Percentiles rank a stretch among this genome's conserved stretches.
Evolutionary conservation across 805 yeast species (phyloP).

Genomic region (Cyberlindnera euphorbiae): DNA sequence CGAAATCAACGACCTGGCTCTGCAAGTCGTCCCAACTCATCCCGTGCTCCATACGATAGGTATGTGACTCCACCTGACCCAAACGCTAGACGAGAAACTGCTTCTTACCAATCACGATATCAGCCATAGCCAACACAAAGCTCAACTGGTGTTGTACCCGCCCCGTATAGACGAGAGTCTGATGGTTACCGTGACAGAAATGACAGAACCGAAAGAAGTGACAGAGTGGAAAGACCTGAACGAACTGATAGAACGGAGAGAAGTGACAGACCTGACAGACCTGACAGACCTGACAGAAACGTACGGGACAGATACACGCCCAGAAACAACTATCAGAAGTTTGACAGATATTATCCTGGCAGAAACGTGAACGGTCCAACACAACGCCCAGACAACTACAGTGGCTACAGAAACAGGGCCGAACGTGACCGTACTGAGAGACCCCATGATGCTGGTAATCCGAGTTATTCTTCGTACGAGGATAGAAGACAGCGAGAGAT

Average conservation of each 20-base stretch:
- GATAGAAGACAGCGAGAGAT: conserved; percentile 14
- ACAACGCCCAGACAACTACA: background rate
- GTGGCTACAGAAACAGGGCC: conserved; percentile 3
- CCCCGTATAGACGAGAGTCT: conserved; percentile 5
- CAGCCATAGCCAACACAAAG: background rate
- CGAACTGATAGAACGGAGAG: too few species aligned
- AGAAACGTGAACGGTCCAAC: too few species aligned
- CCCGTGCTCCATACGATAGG: background rate
- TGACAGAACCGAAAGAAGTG: too few species aligned
- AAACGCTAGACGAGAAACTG: background rate
- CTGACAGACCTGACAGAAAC: too few species aligned
- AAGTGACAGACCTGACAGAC: background rate
- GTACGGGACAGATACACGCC: conserved; percentile 3
- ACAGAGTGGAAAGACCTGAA: too few species aligned
- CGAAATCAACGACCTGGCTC: conserved; percentile 16
- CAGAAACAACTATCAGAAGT: conserved; percentile 1
- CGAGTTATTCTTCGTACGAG: conserved; percentile 5
- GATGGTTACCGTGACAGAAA: conserved; percentile 5
- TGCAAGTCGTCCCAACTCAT: conserved; percentile 8
- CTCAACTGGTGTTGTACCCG: background rate
- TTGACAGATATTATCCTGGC: too few species aligned
- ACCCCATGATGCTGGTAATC: background rate
- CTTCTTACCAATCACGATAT: conserved; percentile 6
- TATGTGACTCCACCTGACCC: background rate
- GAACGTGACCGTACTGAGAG: conserved; percentile 5